These are phyloP conservation scores for Aphanomyces cochlioides DNA, from an alignment of 352 stramenopile genomes.

Conservation along the genomic window DNA sequence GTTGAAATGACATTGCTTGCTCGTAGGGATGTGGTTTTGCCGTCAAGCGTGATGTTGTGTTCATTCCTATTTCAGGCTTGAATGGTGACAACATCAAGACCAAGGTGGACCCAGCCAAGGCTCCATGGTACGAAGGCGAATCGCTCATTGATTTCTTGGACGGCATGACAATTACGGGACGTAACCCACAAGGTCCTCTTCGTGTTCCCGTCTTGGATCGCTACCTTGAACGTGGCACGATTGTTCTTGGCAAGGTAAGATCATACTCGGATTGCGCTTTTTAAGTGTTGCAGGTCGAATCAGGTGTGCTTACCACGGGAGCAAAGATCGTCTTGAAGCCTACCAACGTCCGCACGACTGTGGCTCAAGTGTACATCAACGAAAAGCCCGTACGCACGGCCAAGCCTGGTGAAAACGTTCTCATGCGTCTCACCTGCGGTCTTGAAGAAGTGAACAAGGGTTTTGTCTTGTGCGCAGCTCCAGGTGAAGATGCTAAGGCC, in stretches of 20 bases:
- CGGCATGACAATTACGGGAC: slow-evolving; percentile 85
- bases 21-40: slow-evolving; percentile 93
- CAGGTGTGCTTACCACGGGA: slow-evolving; percentile 88
- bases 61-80: slow-evolving; percentile 96
- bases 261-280: neutral
- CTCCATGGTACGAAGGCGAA: slow-evolving; percentile 92
- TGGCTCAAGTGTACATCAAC: slow-evolving; percentile 89
- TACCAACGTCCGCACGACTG: slow-evolving; percentile 59
- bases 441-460: slow-evolving; percentile 86
- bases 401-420: slow-evolving; percentile 97
- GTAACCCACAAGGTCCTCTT: slow-evolving; percentile 87
- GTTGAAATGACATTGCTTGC: neutral
- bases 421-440: slow-evolving; percentile 90
- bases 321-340: slow-evolving; percentile 96
- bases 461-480: slow-evolving; percentile 82
- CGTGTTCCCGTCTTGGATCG: slow-evolving; percentile 97
- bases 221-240: slow-evolving; percentile 95
- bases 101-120: slow-evolving; percentile 54
- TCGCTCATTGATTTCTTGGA: slow-evolving; percentile 95
- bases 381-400: slow-evolving; percentile 91
- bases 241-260: slow-evolving; percentile 93
- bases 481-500: slow-evolving; percentile 40
- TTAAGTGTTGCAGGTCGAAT: slow-evolving; percentile 74
- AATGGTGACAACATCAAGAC: slow-evolving; percentile 96
- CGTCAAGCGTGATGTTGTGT: slow-evolving; percentile 97